Evolutionary conservation across 495 filamentous ascomycete genomes (phyloP).

Genomic region (Penicillium lividum): DNA sequence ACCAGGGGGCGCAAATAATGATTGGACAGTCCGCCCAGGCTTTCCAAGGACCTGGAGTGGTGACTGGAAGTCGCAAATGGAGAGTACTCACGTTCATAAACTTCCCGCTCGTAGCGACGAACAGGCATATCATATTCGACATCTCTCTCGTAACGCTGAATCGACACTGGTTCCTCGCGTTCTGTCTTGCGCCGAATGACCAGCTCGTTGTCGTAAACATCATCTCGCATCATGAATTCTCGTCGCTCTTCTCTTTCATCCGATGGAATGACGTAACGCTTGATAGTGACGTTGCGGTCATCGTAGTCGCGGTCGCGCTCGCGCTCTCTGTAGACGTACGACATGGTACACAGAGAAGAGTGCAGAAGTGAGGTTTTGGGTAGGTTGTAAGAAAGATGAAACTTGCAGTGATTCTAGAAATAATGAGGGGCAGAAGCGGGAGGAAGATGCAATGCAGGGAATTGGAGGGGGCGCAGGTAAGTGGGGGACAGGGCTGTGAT

Average conservation of each 20-base stretch:
- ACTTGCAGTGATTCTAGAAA: slow-evolving; percentile 10
- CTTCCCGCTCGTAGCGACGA: slow-evolving; percentile 52
- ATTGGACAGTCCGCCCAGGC: slow-evolving; percentile 51
- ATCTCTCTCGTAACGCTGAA: slow-evolving; percentile 48
- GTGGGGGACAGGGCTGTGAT: slow-evolving; percentile 27
- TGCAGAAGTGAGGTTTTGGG: slow-evolving; percentile 10
- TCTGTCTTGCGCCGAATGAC: slow-evolving; percentile 53
- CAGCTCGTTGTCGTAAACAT: slow-evolving; percentile 42
- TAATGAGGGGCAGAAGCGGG: slow-evolving; percentile 13
- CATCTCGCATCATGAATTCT: slow-evolving; percentile 43
- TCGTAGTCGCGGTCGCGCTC: slow-evolving; percentile 51
- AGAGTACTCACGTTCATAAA: slow-evolving; percentile 54
- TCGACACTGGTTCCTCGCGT: slow-evolving; percentile 40
- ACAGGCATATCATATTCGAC: slow-evolving; percentile 40
- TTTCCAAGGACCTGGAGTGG: slow-evolving; percentile 68
- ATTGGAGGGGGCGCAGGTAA: slow-evolving; percentile 28
- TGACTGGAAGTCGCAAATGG: slow-evolving; percentile 49
- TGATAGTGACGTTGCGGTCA: slow-evolving; percentile 46
- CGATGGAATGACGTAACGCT: slow-evolving; percentile 51
- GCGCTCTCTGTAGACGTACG: slow-evolving; percentile 46
- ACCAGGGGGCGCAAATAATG: slow-evolving; percentile 50
- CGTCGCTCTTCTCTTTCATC: slow-evolving; percentile 44
- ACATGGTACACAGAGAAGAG: slow-evolving; percentile 34
- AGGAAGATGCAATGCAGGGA: slow-evolving; percentile 18
- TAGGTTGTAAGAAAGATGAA: slow-evolving; percentile 7